phyloP scores from a whole-genome alignment of 495 filamentous ascomycete species.

The Glarea lozoyensis region DNA sequence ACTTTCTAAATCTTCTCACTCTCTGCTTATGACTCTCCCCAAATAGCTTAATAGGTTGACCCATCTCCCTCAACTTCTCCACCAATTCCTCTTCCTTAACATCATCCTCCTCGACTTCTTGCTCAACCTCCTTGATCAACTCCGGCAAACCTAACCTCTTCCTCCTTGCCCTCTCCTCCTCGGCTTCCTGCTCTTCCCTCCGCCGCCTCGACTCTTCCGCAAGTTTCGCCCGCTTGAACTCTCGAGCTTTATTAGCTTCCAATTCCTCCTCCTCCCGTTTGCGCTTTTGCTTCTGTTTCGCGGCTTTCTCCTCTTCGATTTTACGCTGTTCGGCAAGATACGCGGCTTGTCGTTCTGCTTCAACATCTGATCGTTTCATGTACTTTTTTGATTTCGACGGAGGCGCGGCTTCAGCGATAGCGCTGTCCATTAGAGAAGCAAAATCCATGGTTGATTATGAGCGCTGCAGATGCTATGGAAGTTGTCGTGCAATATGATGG shows the following conservation, averaged over 20 bases:
- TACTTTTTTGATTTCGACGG: conserved; percentile 56
- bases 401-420: conserved; percentile 70
- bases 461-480: too few relatives aligned
- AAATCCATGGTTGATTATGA: conserved; percentile 68
- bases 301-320: conserved; percentile 57
- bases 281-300: conserved; percentile 63
- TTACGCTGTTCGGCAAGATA: conserved; percentile 73
- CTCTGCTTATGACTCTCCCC: conserved; percentile 68
- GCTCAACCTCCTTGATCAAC: conserved; percentile 37
- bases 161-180: conserved; percentile 39
- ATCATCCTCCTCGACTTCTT: conserved; percentile 48
- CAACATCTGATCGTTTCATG: conserved; percentile 75
- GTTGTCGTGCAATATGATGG: too few relatives aligned
- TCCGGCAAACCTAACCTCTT: conserved; percentile 61
- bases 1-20: conserved; percentile 57
- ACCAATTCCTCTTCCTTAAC: conserved; percentile 65
- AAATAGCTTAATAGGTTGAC: conserved; percentile 69
- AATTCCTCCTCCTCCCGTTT: conserved; percentile 86
- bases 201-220: conserved; percentile 67
- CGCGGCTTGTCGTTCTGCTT: conserved; percentile 70
- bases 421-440: conserved; percentile 78
- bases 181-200: conserved; percentile 62
- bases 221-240: conserved; percentile 69
- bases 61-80: conserved; percentile 55
- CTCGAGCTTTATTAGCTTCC: conserved; percentile 53